Percentiles rank a stretch among this genome's conserved stretches.
Conservation (phyloP, 306 rosid species). For the Corylus avellana region DNA sequence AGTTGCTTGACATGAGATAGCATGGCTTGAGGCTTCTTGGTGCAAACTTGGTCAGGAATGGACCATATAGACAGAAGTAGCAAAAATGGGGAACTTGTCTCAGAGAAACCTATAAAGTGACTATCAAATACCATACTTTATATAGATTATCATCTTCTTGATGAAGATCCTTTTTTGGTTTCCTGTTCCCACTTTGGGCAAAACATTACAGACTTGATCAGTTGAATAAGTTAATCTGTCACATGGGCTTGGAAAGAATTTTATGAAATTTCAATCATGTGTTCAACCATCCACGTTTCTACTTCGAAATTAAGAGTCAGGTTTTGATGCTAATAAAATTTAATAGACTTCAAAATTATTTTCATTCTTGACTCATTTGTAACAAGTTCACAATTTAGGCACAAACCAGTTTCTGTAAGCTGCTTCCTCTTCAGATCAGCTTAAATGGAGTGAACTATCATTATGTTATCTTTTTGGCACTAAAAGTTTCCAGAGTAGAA, state of each 20-base stretch:
- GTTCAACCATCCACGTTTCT: background rate
- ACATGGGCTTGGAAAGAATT: background rate
- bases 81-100: slow-evolving; percentile 2
- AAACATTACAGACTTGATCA: background rate
- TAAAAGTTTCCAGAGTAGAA: background rate
- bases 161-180: background rate
- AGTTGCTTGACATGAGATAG: background rate
- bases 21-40: background rate
- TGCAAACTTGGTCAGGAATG: background rate
- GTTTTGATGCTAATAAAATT: background rate
- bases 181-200: background rate
- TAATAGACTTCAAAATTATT: background rate
- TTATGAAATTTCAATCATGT: background rate
- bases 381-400: background rate
- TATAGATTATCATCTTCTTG: background rate
- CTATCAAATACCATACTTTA: background rate
- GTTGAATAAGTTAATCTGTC: background rate
- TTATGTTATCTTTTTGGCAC: background rate
- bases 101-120: background rate
- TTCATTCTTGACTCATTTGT: background rate
- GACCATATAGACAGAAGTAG: background rate
- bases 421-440: background rate
- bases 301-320: background rate
- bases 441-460: background rate
- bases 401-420: background rate